Percentiles rank a stretch among this genome's conserved stretches.
Evolutionary conservation across 2,329 filamentous ascomycete genomes (phyloP).

Genomic region (Gyromitra esculenta): DNA sequence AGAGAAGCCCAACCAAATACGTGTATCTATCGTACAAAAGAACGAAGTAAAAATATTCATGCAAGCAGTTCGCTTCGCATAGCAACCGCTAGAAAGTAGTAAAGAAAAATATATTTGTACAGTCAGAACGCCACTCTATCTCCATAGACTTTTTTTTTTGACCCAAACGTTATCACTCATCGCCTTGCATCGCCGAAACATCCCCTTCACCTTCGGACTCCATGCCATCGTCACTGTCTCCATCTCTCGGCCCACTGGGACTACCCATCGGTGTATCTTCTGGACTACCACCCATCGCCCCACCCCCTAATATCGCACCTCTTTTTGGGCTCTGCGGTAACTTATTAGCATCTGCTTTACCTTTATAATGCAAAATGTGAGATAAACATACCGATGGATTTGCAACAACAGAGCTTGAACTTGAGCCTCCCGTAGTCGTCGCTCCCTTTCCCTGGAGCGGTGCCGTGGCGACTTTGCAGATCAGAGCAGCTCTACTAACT

Average conservation of each 20-base stretch:
- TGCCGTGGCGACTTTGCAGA: conserved; percentile 48
- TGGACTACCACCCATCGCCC: conserved; percentile 26
- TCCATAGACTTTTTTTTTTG: conserved; percentile 1
- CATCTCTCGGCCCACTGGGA: conserved; percentile 36
- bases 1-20: too few relatives aligned
- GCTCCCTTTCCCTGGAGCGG: conserved; percentile 34
- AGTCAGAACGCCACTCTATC: not conserved
- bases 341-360: conserved; percentile 19
- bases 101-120: conserved; percentile 4
- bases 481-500: conserved; percentile 52
- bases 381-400: conserved; percentile 47
- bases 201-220: conserved; percentile 48
- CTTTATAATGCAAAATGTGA: not conserved
- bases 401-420: conserved; percentile 42
- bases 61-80: not conserved
- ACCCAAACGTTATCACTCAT: conserved; percentile 33
- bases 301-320: conserved; percentile 7
- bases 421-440: conserved; percentile 31
- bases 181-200: conserved; percentile 41
- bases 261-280: conserved; percentile 52
- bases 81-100: not conserved
- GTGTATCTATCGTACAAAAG: not conserved
- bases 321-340: conserved; percentile 43
- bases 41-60: not conserved
- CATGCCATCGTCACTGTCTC: conserved; percentile 46